These are phyloP conservation scores for Aquilaria malaccensis DNA, from an alignment of 345 rosid genomes.

Conservation along the genomic window DNA sequence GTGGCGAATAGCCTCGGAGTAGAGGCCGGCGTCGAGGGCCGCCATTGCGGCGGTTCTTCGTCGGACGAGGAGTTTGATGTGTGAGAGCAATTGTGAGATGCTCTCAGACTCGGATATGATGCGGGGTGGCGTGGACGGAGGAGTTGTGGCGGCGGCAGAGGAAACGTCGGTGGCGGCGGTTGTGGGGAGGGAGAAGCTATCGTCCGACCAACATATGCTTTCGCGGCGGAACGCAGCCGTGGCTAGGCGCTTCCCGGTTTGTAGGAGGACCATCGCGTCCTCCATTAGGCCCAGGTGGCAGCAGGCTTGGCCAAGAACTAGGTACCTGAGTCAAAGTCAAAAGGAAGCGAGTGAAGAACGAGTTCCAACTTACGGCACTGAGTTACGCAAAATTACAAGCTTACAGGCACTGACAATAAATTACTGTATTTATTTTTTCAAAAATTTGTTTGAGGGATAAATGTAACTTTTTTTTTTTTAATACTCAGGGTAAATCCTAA, in stretches of 20 bases:
- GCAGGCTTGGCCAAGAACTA: constrained; percentile 77
- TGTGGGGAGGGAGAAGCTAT: constrained; percentile 52
- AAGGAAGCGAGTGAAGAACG: no score
- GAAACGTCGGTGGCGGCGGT: constrained; percentile 8
- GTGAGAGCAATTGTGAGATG: constrained; percentile 52
- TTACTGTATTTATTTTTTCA: no score
- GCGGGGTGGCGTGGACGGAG: constrained; percentile 47
- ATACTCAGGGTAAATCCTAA: no score
- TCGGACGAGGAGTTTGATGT: constrained; percentile 74
- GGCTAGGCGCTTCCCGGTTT: constrained; percentile 81
- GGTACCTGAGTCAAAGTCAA: constrained; percentile 33
- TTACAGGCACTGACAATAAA: no score
- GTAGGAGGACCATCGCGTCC: constrained; percentile 85
- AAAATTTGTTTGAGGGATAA: no score
- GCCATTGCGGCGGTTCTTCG: constrained; percentile 80
- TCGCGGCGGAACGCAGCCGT: constrained; percentile 82
- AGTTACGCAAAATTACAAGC: no score
- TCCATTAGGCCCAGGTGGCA: constrained; percentile 84
- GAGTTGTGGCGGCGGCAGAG: constrained; percentile 17
- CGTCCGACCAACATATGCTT: constrained; percentile 74
- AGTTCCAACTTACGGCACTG: no score
- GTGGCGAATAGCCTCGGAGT: constrained; percentile 78
- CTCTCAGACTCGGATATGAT: constrained; percentile 37
- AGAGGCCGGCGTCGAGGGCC: constrained; percentile 65
- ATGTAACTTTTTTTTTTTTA: no score